Base-by-base conservation (phyloP, 306 rosid species). In the Cicer bijugum region DNA sequence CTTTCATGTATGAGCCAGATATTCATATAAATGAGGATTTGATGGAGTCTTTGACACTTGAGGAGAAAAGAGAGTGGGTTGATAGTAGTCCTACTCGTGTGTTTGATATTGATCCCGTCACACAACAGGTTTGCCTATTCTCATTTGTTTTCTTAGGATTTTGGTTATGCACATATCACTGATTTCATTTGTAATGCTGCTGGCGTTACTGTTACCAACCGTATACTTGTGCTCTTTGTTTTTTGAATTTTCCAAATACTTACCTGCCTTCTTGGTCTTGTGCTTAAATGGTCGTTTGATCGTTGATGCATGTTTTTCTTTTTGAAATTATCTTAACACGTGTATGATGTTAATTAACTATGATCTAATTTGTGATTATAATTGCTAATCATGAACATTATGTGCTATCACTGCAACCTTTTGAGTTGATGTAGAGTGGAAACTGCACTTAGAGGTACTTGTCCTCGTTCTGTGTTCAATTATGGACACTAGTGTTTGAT, bases 1-100 rank as follows among this genome's bases (percentile, higher is more conserved):
- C 96, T 47, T 94, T 94, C 83, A 94, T 94, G 99, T 94, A 91
- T 67, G 96, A 94, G 67, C 99, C 99, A 0, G 90, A 83, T 50
- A 88, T 94, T 84, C 87, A 90, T 52, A 83, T 94, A 75, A 94
- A 91, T 58, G 96, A 94, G 78, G 99, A 91, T 80, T 72, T 94
- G 55, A 94, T 94, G 99, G 99, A 91, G 48, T 69, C 88, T 6
- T 73, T 94, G 87, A 73, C 97, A 1, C 86, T 85, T 0, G 92
- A 91, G 73, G 97, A 94, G 84, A 94, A 89, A 78, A 82, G 8
- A 70, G 87, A 83, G 57, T 91, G 96, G 99, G 84, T 94, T 77
- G 99, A 89, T 2, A 94, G 99, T 76, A 80, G 93, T 77, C 97
- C 99, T 12, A 91, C 99, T 51, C 91, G 60, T 50, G 97, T 91